A percentile compares a stretch with the other conserved stretches of the same genome.
Evolutionary conservation across 495 filamentous ascomycete genomes (phyloP).

Genomic region (Bathelium albidoporum): DNA sequence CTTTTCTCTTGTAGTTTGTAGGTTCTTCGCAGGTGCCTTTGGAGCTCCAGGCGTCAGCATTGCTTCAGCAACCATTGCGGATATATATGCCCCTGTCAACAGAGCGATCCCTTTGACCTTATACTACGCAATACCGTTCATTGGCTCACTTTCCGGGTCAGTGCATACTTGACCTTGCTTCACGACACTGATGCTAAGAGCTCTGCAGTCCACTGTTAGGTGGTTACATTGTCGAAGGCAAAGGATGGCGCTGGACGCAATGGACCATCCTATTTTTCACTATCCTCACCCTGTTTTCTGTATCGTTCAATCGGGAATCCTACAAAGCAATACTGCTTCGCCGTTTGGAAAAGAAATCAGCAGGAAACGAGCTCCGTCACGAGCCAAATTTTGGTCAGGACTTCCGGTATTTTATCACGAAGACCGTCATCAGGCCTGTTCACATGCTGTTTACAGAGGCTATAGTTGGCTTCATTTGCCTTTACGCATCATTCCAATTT

Average conservation of each 20-base stretch:
- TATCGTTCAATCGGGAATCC: conserved; percentile 30
- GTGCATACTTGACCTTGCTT: not conserved
- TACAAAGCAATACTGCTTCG: conserved; percentile 30
- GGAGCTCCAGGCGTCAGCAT: conserved; percentile 33
- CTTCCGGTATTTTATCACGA: conserved; percentile 16
- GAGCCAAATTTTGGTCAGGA: conserved; percentile 11
- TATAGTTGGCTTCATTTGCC: conserved; percentile 23
- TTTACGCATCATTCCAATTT: conserved; percentile 25
- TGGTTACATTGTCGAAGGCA: conserved; percentile 16
- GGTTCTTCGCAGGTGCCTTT: conserved; percentile 24
- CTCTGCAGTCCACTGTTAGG: conserved; percentile 9
- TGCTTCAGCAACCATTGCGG: conserved; percentile 39
- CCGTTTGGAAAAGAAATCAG: conserved; percentile 18
- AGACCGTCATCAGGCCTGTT: conserved; percentile 20
- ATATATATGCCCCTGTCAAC: conserved; percentile 32
- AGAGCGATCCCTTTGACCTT: conserved; percentile 31
- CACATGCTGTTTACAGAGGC: conserved; percentile 27
- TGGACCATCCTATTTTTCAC: conserved; percentile 19
- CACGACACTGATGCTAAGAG: not conserved
- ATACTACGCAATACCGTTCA: conserved; percentile 27
- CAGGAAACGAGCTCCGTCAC: conserved; percentile 15
- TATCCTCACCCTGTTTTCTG: conserved; percentile 20
- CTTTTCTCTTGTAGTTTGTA: conserved; percentile 12
- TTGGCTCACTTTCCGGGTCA: conserved; percentile 26
- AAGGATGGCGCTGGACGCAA: conserved; percentile 26